A percentile compares a stretch with the other conserved stretches of the same genome.
Evolutionary conservation across 2,329 filamentous ascomycete species (phyloP).

Genomic region (Sclerotinia glacialis): DNA sequence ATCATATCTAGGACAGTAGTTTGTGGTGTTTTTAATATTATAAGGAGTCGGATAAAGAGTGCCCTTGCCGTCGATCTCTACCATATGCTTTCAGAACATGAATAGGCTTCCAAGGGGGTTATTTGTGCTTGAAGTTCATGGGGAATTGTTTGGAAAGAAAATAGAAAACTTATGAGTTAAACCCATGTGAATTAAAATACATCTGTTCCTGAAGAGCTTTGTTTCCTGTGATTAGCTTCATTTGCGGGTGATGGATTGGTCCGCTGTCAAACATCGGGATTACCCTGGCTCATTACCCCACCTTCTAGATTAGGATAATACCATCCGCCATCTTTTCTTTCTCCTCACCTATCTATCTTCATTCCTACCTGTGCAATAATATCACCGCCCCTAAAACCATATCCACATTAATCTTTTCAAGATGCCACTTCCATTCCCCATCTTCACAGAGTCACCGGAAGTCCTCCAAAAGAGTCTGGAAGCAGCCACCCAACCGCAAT

Average conservation of each 20-base stretch:
- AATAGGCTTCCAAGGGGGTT: not conserved
- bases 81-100: not conserved
- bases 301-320: not conserved
- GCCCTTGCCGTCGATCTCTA: not conserved
- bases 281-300: slow-evolving; percentile 5
- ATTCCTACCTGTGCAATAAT: not conserved
- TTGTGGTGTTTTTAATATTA: slow-evolving; percentile 47
- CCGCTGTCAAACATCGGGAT: not conserved
- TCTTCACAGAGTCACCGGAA: not conserved
- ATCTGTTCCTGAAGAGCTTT: not conserved
- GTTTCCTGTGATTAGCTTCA: not conserved
- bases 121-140: no score
- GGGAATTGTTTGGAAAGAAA: no score
- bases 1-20: slow-evolving; percentile 46
- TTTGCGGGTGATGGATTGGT: not conserved
- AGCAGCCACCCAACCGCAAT: slow-evolving; percentile 3
- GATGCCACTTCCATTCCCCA: slow-evolving; percentile 13
- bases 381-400: not conserved
- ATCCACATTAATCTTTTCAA: not conserved
- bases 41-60: slow-evolving; percentile 43
- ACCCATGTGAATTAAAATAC: not conserved
- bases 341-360: not conserved
- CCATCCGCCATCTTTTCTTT: not conserved
- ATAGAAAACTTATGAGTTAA: not conserved
- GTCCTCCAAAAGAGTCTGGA: not conserved